Evolutionary conservation across 805 yeast genomes (phyloP).

Genomic region (Teunomyces panamensis): DNA sequence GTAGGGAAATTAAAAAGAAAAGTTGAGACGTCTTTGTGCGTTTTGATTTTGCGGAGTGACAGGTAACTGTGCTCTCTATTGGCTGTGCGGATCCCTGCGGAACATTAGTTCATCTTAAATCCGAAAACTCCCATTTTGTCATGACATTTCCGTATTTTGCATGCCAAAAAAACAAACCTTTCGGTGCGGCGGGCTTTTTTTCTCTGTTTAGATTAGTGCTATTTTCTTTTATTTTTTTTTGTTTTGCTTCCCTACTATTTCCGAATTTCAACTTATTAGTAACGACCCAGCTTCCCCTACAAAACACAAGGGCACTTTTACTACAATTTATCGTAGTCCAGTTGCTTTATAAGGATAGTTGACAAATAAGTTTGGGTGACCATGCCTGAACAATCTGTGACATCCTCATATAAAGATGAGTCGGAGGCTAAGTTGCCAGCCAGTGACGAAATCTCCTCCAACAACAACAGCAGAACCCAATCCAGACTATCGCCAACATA

Average conservation of each 20-base stretch:
- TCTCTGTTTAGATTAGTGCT: background rate
- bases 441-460: background rate
- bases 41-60: too few relatives aligned
- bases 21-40: too few relatives aligned
- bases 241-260: background rate
- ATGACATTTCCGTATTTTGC: background rate
- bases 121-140: background rate
- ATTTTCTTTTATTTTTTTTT: background rate
- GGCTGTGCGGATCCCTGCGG: too few relatives aligned
- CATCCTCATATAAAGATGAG: constrained; percentile 1
- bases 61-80: too few relatives aligned
- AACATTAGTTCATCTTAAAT: too few relatives aligned
- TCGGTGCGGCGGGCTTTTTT: background rate
- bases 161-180: background rate
- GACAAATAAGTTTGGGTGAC: background rate
- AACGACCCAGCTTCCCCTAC: background rate
- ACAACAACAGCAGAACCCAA: background rate
- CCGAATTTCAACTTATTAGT: background rate
- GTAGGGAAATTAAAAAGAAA: too few relatives aligned
- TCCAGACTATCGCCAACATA: background rate
- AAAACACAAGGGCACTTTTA: background rate
- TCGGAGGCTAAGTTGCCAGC: constrained; percentile 7
- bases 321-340: background rate
- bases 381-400: background rate
- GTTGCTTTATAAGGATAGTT: background rate